A percentile compares a stretch with the other conserved stretches of the same genome.
These are phyloP conservation scores for Scheffersomyces lignicola DNA, from an alignment of 1,139 yeast genomes.

Conservation along the genomic window DNA sequence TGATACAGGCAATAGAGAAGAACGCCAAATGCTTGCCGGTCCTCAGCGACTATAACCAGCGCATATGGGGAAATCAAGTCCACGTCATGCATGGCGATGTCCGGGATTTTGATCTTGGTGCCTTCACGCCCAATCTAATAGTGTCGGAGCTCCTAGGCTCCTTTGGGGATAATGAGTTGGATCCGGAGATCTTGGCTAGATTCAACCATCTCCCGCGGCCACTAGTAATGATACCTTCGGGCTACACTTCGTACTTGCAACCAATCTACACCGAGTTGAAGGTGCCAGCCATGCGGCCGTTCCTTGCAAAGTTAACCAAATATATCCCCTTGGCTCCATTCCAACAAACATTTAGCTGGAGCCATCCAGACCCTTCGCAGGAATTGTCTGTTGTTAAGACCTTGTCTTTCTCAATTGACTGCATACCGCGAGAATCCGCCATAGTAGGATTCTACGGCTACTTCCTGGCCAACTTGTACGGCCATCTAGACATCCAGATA, in stretches of 20 bases:
- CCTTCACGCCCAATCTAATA: constrained; percentile 48
- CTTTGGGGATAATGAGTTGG: constrained; percentile 86
- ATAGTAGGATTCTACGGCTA: constrained; percentile 76
- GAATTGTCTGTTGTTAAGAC: constrained; percentile 7
- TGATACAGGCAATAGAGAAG: constrained; percentile 54
- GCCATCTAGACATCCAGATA: constrained; percentile 45
- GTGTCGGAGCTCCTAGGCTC: constrained; percentile 86
- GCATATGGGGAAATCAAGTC: constrained; percentile 48
- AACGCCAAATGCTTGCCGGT: constrained; percentile 60
- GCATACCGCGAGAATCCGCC: too few relatives aligned
- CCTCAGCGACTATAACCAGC: constrained; percentile 41
- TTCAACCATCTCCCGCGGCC: constrained; percentile 5
- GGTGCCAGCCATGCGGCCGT: constrained; percentile 51
- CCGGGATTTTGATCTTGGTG: constrained; percentile 40
- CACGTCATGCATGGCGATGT: constrained; percentile 57
- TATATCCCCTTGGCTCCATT: constrained; percentile 37
- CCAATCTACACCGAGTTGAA: constrained; percentile 53
- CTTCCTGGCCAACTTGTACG: constrained; percentile 67
- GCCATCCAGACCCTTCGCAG: constrained; percentile 39
- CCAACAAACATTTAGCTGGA: constrained; percentile 53
- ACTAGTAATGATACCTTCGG: constrained; percentile 62
- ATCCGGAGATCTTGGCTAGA: constrained; percentile 68
- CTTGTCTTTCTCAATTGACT: constrained; percentile 3
- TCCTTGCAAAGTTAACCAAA: constrained; percentile 59
- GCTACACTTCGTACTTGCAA: constrained; percentile 58